A percentile compares a stretch with the other conserved stretches of the same genome.
Evolutionary conservation across 225 moss, liverwort and hornwort species (phyloP).

Genomic region (Thuidium tamariscinum): DNA sequence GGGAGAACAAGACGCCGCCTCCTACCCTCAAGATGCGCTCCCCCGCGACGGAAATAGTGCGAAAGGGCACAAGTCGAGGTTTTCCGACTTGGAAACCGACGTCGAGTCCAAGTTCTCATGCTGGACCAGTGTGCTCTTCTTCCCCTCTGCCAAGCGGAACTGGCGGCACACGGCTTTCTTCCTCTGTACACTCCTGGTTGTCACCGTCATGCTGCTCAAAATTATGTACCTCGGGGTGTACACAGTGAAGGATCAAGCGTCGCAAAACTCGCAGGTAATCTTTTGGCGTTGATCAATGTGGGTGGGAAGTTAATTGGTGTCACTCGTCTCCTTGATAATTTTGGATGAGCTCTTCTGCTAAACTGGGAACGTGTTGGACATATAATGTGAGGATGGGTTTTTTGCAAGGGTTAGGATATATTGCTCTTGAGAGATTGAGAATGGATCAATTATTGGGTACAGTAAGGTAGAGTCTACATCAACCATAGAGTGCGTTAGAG

Average conservation of each 20-base stretch:
- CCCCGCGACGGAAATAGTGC: not conserved
- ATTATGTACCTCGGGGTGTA: not conserved
- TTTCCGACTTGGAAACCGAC: not conserved
- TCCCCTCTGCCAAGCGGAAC: not conserved
- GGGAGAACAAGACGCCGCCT: not conserved
- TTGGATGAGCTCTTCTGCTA: not conserved
- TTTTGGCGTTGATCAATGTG: not conserved
- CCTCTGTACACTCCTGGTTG: constrained; percentile 4
- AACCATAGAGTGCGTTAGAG: not conserved
- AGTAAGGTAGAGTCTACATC: not conserved
- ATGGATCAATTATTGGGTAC: not conserved
- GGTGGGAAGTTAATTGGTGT: not conserved
- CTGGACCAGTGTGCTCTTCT: not conserved
- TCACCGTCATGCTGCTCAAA: constrained; percentile 19
- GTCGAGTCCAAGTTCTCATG: not conserved
- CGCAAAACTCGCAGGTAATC: constrained; percentile 6
- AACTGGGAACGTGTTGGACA: not conserved
- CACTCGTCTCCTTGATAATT: not conserved
- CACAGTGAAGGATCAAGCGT: not conserved
- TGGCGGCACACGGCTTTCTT: constrained; percentile 24
- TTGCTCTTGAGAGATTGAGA: not conserved
- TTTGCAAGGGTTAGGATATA: not conserved
- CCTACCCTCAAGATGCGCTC: not conserved
- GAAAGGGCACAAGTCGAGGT: constrained; percentile 11
- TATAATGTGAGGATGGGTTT: not conserved